Evolutionary conservation across 345 rosid species (phyloP), one percentile per base, ranked within the genome.

Genomic region (Salix udensis): DNA sequence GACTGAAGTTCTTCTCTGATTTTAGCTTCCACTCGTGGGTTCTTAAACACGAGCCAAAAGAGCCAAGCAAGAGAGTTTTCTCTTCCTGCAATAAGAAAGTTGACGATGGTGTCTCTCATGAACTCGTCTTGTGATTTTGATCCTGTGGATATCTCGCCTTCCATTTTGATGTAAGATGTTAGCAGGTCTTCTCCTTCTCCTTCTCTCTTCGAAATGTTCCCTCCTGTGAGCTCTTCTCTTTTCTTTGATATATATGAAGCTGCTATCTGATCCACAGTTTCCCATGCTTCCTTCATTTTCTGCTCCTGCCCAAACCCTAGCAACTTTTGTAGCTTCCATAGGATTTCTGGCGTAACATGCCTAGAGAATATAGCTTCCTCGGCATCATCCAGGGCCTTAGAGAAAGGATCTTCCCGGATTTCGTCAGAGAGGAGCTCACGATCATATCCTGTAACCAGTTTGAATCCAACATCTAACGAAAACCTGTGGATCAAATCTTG

Each of bases 41-140:
- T 85, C 44, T 82, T 39, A 4, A 87, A 76, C 13, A 91, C 79
- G 46, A 88, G 34, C 94, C 93, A 93, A 46, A 93, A 90, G 10
- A 93, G 85, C 94, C 97, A 91, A 44, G 91, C 24, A 30, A 93
- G 78, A 2, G 94, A 82, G 6, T 92, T 90, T 1, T 88, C 96
- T 28, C 91, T 78, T 69, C 97, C 95, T 24, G 97, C 97, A 85
- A 89, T 79, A 19, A 90, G 79, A 80, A 93, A 89, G 82, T 90
- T 93, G 21, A 91, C 79, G 4, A 85, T 81, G 77, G 80, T 83
- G 77, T 91, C 98, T 68, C 94, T 86, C 7, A 88, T 79, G 6
- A 90, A 82, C 28, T 88, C 87, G 13, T 88, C 85, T 14, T 77
- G 87, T 12, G 87, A 83, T 13, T 80, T 28, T 23, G 75, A 68